phyloP scores from a whole-genome alignment of 768 basidiomycete species.

The Antrodiella citrinella region DNA sequence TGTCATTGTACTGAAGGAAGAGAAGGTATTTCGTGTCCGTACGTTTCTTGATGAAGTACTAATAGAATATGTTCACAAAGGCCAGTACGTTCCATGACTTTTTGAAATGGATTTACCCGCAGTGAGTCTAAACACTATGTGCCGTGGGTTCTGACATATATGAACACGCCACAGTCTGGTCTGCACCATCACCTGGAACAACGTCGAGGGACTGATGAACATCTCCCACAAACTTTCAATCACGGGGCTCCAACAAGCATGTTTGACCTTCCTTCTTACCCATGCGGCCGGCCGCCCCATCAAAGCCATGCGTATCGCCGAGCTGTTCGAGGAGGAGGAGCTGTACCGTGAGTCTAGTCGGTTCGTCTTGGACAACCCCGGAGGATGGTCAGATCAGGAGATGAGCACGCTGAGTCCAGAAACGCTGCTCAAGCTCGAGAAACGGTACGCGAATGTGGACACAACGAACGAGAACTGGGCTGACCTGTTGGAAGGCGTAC shows the following conservation, averaged over 20 bases:
- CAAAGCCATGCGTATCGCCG: conserved; percentile 88
- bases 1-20: conserved; percentile 84
- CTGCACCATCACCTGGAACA: conserved; percentile 93
- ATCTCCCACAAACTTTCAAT: conserved; percentile 86
- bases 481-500: conserved; percentile 47
- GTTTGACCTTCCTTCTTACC: conserved; percentile 80
- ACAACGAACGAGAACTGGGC: not conserved
- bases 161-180: conserved; percentile 51
- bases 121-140: too few relatives aligned
- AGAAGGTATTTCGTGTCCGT: conserved; percentile 50
- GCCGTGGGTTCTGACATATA: not conserved
- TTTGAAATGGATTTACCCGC: conserved; percentile 87
- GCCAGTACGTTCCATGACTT: conserved; percentile 90
- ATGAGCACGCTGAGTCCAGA: conserved; percentile 73
- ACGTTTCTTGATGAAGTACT: too few relatives aligned
- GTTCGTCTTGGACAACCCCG: conserved; percentile 89
- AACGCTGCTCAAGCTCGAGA: conserved; percentile 85
- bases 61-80: conserved; percentile 22
- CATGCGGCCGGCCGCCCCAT: conserved; percentile 91
- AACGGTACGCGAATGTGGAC: conserved; percentile 40
- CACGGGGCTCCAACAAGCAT: conserved; percentile 71
- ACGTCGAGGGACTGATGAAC: conserved; percentile 87
- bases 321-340: conserved; percentile 84
- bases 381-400: conserved; percentile 76
- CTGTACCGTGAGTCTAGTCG: conserved; percentile 86